Conservation (phyloP, 2,329 filamentous ascomycete species). For the Botrytis paeoniae region DNA sequence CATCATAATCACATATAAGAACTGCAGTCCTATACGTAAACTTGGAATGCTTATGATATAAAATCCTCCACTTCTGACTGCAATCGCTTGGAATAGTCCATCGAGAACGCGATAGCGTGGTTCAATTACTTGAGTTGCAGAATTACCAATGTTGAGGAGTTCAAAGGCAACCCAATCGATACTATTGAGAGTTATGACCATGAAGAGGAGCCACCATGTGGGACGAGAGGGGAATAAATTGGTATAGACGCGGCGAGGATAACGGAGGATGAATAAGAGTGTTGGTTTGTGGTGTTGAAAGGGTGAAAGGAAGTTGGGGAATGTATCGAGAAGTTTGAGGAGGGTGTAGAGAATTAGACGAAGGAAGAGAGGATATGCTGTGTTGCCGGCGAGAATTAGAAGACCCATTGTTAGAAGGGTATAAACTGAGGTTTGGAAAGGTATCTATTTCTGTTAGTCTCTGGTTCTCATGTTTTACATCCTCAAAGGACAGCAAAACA, state of each 20-base stretch:
- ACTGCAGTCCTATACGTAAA: slow-evolving; percentile 25
- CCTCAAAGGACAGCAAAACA: neutral
- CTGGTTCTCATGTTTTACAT: neutral
- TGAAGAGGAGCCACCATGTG: slow-evolving; percentile 64
- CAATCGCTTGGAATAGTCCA: slow-evolving; percentile 63
- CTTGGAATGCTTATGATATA: slow-evolving; percentile 39
- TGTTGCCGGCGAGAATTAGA: slow-evolving; percentile 63
- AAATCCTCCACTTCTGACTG: slow-evolving; percentile 63
- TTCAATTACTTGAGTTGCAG: slow-evolving; percentile 51
- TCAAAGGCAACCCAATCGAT: slow-evolving; percentile 66
- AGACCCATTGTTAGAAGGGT: slow-evolving; percentile 49
- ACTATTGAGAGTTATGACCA: slow-evolving; percentile 58
- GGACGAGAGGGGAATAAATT: slow-evolving; percentile 61
- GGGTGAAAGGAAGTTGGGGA: slow-evolving; percentile 38
- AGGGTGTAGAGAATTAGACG: slow-evolving; percentile 57
- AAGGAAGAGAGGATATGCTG: slow-evolving; percentile 48
- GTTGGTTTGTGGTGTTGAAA: slow-evolving; percentile 45
- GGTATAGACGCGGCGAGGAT: slow-evolving; percentile 58
- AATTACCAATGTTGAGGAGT: slow-evolving; percentile 61
- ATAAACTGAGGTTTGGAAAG: slow-evolving; percentile 42
- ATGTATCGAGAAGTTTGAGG: slow-evolving; percentile 42
- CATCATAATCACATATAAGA: slow-evolving; percentile 63
- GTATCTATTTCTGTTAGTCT: slow-evolving; percentile 34
- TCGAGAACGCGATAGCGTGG: slow-evolving; percentile 55
- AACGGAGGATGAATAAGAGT: slow-evolving; percentile 52